Base-by-base conservation (phyloP, 192 early-diverging fungal genomes). In the Coemansia sp. region DNA sequence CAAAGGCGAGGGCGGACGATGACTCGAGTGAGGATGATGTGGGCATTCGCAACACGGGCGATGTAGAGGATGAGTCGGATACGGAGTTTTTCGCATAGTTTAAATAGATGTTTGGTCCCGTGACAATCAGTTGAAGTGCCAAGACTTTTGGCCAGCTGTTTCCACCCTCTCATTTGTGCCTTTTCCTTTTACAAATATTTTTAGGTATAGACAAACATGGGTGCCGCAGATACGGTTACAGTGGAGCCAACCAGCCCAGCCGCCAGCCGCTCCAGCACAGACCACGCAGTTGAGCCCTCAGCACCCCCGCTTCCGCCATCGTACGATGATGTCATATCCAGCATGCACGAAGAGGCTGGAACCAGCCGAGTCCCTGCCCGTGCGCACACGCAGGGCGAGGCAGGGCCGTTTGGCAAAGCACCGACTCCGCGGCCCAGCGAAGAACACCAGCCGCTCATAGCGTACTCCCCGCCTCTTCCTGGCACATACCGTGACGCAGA, bases 21-120 rank as follows among this genome's bases (percentile, higher is more conserved):
- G 77, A 81, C 21, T 81, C 78, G 15, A 75, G 73, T 23, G 69
- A 64, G 41, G 78, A 81, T 10, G 66, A 77, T 29, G 65, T 75
- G 12, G 78, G 68, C 29, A 68, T 75, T n/a, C 69, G 78, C 35
- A 41, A 55, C 7, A 41, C 49, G 6, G 50, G 21, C 2, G 14
- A 21, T 25, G 65, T 49, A 12, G 72, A 61, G 15, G n/a, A 10
- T 2, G 55, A 63, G 14, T 65, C 63, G 14, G 71, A 68, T 38
- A 64, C 65, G 25, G 70, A 67, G 21, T 68, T 63, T 43, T 74
- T 54, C 43, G 41, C 54, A 35, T 74, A 62, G 37, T 21, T 57
- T 25, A 19, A 49, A 43, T 43, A 43, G 41, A 43, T n/a, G 41
- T 43, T 43, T 43, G 29, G 29, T 32, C 29, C 29, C 29, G 29